phyloP scores from a whole-genome alignment of 1,284 basidiomycete species.

The Trichosporon sp. region DNA sequence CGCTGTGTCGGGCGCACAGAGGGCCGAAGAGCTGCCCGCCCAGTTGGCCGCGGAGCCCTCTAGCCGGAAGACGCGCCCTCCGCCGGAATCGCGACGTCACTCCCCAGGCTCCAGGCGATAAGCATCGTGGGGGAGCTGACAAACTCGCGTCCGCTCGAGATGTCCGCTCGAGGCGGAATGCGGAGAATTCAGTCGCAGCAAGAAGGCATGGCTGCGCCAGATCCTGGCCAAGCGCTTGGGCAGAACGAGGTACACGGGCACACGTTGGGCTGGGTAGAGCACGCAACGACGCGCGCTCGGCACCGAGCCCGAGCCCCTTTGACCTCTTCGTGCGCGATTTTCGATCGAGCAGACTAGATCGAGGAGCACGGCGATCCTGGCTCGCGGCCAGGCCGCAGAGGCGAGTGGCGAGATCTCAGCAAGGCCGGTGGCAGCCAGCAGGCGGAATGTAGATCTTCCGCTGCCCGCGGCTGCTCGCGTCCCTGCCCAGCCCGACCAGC shows the following conservation, averaged over 20 bases:
- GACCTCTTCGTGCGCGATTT: too few species aligned
- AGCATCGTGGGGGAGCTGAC: background rate
- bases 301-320: too few species aligned
- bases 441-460: background rate
- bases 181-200: background rate
- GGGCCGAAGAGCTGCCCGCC: too few species aligned
- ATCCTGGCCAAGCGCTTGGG: too few species aligned
- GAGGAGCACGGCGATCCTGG: too few species aligned
- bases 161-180: background rate
- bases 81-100: too few species aligned
- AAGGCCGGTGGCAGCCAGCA: background rate
- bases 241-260: too few species aligned
- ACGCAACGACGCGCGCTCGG: too few species aligned
- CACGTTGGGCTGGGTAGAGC: too few species aligned
- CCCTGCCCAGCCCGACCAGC: background rate
- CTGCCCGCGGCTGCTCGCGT: background rate
- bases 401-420: background rate
- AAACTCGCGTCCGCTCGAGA: background rate
- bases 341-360: too few species aligned
- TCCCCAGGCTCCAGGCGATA: too few species aligned
- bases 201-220: background rate
- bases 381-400: too few species aligned
- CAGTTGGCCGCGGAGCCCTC: background rate
- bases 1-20: background rate
- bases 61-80: background rate